phyloP scores from a whole-genome alignment of 164 flowering plant species.

The Piper betle region DNA sequence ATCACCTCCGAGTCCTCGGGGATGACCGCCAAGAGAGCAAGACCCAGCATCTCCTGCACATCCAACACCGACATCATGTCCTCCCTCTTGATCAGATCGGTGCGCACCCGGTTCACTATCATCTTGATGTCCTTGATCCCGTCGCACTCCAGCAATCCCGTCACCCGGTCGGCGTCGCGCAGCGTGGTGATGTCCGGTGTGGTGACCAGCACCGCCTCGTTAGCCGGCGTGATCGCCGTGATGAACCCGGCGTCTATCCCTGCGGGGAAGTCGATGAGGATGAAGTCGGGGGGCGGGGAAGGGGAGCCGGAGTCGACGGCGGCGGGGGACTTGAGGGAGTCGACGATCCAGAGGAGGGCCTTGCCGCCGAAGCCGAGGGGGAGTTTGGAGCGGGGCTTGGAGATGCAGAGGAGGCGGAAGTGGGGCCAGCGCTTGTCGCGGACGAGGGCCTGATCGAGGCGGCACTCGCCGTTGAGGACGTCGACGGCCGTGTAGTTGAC shows the following conservation, averaged over 20 bases:
- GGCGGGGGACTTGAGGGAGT: constrained; percentile 51
- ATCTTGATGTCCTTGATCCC: constrained; percentile 96
- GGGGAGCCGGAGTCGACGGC: constrained; percentile 10
- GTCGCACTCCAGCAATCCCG: constrained; percentile 85
- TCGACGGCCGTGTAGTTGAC: constrained; percentile 94
- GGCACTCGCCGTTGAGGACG: constrained; percentile 86
- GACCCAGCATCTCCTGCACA: constrained; percentile 92
- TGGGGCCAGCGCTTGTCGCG: constrained; percentile 92
- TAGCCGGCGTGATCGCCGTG: constrained; percentile 93
- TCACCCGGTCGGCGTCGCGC: constrained; percentile 91
- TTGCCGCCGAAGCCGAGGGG: constrained; percentile 88
- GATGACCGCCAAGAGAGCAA: constrained; percentile 76
- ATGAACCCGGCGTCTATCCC: constrained; percentile 98
- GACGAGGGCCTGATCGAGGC: constrained; percentile 87
- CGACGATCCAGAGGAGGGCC: constrained; percentile 86
- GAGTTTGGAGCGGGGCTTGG: constrained; percentile 78
- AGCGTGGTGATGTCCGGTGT: constrained; percentile 88
- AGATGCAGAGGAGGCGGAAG: constrained; percentile 82
- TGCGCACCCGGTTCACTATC: constrained; percentile 90
- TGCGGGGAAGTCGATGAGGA: constrained; percentile 88
- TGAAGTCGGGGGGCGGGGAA: constrained; percentile 72
- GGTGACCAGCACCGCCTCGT: constrained; percentile 87
- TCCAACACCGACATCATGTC: constrained; percentile 99
- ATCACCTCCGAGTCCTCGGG: constrained; percentile 97
- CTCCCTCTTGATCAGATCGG: constrained; percentile 95